Evolutionary conservation across 768 basidiomycete genomes (phyloP).

Genomic region (Artomyces pyxidatus): DNA sequence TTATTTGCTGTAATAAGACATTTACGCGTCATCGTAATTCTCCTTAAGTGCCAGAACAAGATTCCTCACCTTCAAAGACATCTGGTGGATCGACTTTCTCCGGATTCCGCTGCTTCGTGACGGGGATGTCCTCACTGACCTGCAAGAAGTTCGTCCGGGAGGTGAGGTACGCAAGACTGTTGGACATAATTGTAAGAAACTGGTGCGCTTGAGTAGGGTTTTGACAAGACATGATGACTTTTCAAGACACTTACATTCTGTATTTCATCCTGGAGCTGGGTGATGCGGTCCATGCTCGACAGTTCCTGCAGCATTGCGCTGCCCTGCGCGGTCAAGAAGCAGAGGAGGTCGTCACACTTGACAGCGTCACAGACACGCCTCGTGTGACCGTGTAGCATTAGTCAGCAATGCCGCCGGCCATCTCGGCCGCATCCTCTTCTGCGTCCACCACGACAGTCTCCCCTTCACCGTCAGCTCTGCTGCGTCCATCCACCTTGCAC

Average conservation of each 20-base stretch:
- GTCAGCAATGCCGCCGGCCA: not conserved
- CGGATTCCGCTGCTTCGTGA: conserved; percentile 69
- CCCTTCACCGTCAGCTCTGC: not conserved
- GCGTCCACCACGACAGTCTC: not conserved
- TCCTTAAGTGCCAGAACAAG: too few species aligned
- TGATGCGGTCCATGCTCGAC: conserved; percentile 93
- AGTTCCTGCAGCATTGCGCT: conserved; percentile 89
- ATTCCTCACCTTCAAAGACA: conserved; percentile 68
- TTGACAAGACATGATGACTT: too few species aligned
- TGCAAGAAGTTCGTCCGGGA: conserved; percentile 69
- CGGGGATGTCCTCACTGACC: conserved; percentile 70
- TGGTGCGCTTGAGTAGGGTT: too few species aligned
- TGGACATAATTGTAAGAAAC: conserved; percentile 87
- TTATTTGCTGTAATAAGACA: conserved; percentile 52
- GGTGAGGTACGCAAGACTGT: conserved; percentile 72
- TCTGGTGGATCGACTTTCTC: conserved; percentile 68
- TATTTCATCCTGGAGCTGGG: conserved; percentile 91
- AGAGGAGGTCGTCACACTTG: not conserved
- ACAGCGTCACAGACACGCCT: not conserved
- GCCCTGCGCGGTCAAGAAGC: conserved; percentile 21
- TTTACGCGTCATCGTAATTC: too few species aligned
- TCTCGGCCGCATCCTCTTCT: not conserved
- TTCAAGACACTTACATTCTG: conserved; percentile 70
- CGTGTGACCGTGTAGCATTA: not conserved
- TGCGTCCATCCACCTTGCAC: not conserved